These are phyloP conservation scores for Apiospora kogelbergensis DNA, from an alignment of 2,329 filamentous ascomycete species.

Conservation along the genomic window DNA sequence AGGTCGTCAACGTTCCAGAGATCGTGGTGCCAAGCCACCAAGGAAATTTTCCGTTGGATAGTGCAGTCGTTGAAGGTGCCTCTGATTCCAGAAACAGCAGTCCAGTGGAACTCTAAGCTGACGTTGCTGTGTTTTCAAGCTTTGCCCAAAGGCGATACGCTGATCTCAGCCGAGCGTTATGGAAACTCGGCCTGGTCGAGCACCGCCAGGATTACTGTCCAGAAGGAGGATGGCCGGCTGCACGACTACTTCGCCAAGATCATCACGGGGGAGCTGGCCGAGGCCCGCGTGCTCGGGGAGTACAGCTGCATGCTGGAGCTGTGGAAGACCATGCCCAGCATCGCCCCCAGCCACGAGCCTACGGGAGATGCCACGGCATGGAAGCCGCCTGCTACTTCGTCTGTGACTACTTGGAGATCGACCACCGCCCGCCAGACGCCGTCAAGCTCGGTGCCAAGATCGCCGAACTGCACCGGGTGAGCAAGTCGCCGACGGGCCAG, in stretches of 20 bases:
- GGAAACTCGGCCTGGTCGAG: not conserved
- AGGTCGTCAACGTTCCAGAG: not conserved
- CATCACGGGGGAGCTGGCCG: conserved; percentile 13
- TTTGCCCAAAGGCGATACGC: not conserved
- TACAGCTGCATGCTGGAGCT: conserved; percentile 17
- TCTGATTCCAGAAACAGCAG: not conserved
- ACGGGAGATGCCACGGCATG: not conserved
- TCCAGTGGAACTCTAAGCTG: not conserved
- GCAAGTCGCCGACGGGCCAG: conserved; percentile 21
- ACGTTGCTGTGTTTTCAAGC: not conserved
- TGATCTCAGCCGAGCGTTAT: not conserved
- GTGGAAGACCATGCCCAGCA: conserved; percentile 13
- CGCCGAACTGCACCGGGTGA: conserved; percentile 22
- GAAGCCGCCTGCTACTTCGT: conserved; percentile 18
- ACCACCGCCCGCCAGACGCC: conserved; percentile 18
- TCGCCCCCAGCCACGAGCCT: conserved; percentile 15
- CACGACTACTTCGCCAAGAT: not conserved
- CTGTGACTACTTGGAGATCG: conserved; percentile 18
- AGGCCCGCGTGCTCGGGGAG: conserved; percentile 16
- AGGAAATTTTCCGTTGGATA: not conserved
- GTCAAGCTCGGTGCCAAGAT: conserved; percentile 18
- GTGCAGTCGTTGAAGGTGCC: not conserved
- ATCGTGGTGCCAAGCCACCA: not conserved
- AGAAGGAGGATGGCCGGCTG: not conserved
- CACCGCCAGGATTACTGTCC: not conserved